Conservation (phyloP, 2,329 filamentous ascomycete genomes). For the Fusarium sp. region DNA sequence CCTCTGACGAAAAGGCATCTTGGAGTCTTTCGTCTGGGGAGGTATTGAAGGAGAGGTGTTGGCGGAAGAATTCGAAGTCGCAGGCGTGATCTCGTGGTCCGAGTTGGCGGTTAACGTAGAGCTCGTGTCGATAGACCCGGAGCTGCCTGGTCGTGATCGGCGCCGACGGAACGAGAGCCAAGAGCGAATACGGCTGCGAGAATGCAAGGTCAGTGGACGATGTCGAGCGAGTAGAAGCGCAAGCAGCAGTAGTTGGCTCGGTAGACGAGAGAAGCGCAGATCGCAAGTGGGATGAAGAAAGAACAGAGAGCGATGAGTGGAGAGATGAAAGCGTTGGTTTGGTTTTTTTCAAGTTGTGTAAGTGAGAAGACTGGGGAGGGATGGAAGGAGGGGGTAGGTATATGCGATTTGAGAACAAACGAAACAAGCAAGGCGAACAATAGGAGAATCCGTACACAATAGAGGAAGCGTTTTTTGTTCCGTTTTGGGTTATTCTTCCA, state of each 20-base stretch:
- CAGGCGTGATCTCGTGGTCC: conserved; percentile 34
- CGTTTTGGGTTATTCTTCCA: not conserved
- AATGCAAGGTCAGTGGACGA: conserved; percentile 27
- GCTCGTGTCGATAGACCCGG: conserved; percentile 35
- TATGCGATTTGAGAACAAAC: conserved; percentile 12
- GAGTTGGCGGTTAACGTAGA: conserved; percentile 37
- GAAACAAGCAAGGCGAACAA: conserved; percentile 1
- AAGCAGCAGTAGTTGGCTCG: not conserved
- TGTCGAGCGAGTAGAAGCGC: not conserved
- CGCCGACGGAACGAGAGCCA: conserved; percentile 38
- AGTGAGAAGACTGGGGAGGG: conserved; percentile 18
- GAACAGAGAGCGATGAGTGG: not conserved
- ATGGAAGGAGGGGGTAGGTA: not conserved
- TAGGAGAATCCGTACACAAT: conserved; percentile 16
- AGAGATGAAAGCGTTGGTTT: not conserved
- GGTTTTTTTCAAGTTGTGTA: conserved; percentile 19
- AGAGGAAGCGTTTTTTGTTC: not conserved
- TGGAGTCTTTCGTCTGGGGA: conserved; percentile 36
- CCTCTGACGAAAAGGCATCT: conserved; percentile 55
- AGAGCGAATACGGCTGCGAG: conserved; percentile 38
- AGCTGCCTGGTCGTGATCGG: conserved; percentile 38
- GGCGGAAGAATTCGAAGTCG: conserved; percentile 21
- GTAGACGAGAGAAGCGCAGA: not conserved
- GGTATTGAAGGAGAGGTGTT: conserved; percentile 23
- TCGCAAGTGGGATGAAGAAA: not conserved